A percentile compares a stretch with the other conserved stretches of the same genome.
Evolutionary conservation across 1,139 yeast species (phyloP).

Genomic region (Entelexis sorbosivorans): DNA sequence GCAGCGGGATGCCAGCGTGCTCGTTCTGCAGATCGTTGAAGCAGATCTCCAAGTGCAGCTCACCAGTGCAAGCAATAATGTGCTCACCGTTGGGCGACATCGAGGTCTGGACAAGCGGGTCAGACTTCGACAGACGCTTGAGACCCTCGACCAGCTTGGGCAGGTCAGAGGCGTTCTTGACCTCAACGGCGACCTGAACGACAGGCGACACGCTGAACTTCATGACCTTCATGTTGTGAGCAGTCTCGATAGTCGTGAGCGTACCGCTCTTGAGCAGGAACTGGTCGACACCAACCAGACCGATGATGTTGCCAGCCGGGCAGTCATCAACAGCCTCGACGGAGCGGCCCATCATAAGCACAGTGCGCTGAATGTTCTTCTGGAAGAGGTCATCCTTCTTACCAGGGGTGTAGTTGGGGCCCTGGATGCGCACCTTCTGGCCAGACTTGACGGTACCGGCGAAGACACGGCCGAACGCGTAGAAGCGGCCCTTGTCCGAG

Average conservation of each 20-base stretch:
- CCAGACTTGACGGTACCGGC: constrained; percentile 99
- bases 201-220: constrained; percentile 99
- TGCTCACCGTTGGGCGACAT: constrained; percentile 97
- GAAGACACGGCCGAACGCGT: constrained; percentile 99
- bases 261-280: constrained; percentile 99
- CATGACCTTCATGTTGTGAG: constrained; percentile 99
- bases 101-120: constrained; percentile 89
- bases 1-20: constrained; percentile 99
- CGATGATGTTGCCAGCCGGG: constrained; percentile 99
- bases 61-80: constrained; percentile 99
- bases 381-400: constrained; percentile 95
- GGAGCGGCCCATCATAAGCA: constrained; percentile 98
- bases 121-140: constrained; percentile 98
- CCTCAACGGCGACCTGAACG: constrained; percentile 99
- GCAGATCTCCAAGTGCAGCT: constrained; percentile 98
- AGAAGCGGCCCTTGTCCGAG: constrained; percentile 99
- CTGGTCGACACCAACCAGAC: constrained; percentile 99
- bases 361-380: constrained; percentile 98
- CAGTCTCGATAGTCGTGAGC: constrained; percentile 87
- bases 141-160: constrained; percentile 99
- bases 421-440: constrained; percentile 99
- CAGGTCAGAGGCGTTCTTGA: constrained; percentile 97
- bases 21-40: constrained; percentile 91
- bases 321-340: constrained; percentile 98
- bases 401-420: constrained; percentile 98